Base-by-base conservation (phyloP, 2,329 filamentous ascomycete genomes). In the Plectosphaerella sp. region DNA sequence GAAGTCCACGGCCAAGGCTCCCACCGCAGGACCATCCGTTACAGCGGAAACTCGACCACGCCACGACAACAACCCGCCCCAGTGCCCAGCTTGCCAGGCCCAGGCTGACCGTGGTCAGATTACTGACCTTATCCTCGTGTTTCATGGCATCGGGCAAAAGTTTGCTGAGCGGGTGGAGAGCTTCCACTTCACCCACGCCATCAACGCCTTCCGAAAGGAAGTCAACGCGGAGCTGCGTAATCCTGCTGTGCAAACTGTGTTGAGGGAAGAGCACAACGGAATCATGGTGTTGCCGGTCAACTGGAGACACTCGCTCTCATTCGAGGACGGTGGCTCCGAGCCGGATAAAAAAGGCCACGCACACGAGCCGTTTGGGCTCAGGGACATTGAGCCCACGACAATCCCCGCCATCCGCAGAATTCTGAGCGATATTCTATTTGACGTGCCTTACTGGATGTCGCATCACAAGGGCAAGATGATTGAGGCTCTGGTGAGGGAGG, bases 381-480 rank as follows among this genome's bases (percentile, higher is more conserved):
- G 92, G 60, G 92, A 97, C 60, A 97, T 99, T 58, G 96, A 96
- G 5, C 92, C 91, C 1, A 82, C 86, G 42, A 94, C 90, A 0
- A 89, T 99, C 28, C 92, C 93, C 0, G 91, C 90, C 1, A 88
- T 99, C n/a, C 86, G 94, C 45, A 90, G 88, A 63, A 84, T 99
- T 65, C 95, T 99, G 55, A 95, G 89, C 42, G 94, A 99, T 67
- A 91, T 99, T 61, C 97, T 99, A 91, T 87, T 97, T 48, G 94
- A 99, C 66, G 93, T 99, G 48, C 94, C 94, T 0, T 97, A 96
- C 66, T 99, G 97, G 71, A 86, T 99, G 72, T 97, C 93, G 0
- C 89, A 95, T 54, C 93, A 97, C 70, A 96, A 97, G 63, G 83
- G 87, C 4, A 96, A 91, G 68, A 97, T 99, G 92, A 88, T 96